Percentiles rank a stretch among this genome's conserved stretches.
These are phyloP conservation scores for Hippophae gyantsensis DNA, from an alignment of 306 rosid genomes.

Conservation along the genomic window DNA sequence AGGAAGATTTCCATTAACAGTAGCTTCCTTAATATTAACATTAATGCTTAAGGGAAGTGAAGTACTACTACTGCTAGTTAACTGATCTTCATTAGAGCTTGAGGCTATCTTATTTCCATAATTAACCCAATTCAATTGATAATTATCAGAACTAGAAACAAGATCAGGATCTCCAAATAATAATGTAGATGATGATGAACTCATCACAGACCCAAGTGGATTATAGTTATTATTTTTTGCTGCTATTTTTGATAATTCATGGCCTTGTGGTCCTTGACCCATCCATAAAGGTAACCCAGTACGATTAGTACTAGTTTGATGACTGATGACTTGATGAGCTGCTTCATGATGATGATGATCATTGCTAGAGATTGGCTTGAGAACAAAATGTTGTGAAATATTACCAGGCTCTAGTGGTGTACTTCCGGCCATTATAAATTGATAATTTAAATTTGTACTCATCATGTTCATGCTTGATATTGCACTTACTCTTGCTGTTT, in stretches of 20 bases:
- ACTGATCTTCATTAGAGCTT: conserved; percentile 22
- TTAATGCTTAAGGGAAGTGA: conserved; percentile 27
- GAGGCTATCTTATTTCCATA: conserved; percentile 39
- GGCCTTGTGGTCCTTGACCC: conserved; percentile 26
- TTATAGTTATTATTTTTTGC: conserved; percentile 9
- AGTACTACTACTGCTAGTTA: conserved; percentile 16
- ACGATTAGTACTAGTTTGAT: conserved; percentile 21
- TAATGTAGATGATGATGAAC: conserved; percentile 15
- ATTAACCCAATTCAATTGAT: conserved; percentile 49
- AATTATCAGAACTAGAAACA: conserved; percentile 31
- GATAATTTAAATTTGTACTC: conserved; percentile 31
- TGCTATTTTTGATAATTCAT: neutral
- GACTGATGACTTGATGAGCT: conserved; percentile 8
- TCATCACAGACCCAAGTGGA: conserved; percentile 27
- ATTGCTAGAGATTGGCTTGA: conserved; percentile 44
- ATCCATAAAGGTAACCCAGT: conserved; percentile 49
- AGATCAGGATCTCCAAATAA: conserved; percentile 30
- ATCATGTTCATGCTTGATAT: conserved; percentile 36
- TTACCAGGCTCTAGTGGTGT: conserved; percentile 28
- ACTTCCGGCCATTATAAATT: conserved; percentile 31
- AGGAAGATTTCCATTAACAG: conserved; percentile 19
- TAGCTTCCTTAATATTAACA: conserved; percentile 25
- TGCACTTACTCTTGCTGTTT: conserved; percentile 76
- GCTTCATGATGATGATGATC: neutral
- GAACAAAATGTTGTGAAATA: conserved; percentile 37